Percentiles rank a stretch among this genome's conserved stretches.
Conservation (phyloP, 2,329 filamentous ascomycete genomes). For the Hypoxylon sp. region DNA sequence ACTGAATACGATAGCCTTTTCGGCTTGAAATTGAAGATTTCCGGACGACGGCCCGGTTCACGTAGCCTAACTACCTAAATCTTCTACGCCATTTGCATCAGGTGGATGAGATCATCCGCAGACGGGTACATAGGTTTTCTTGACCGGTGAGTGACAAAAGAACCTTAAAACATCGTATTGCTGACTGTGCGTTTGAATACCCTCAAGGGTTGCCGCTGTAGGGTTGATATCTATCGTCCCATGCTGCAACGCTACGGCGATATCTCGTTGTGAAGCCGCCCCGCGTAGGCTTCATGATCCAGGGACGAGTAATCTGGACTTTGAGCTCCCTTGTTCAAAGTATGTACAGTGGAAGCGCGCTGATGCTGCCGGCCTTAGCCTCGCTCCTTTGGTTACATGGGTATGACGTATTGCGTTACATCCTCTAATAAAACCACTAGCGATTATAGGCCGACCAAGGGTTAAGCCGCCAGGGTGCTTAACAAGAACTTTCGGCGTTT, state of each 20-base stretch:
- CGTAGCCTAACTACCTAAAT: not conserved
- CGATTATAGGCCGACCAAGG: constrained; percentile 5
- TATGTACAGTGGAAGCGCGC: not conserved
- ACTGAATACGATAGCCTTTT: not conserved
- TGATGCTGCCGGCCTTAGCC: constrained; percentile 1
- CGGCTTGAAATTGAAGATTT: not conserved
- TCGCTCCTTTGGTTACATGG: constrained; percentile 1
- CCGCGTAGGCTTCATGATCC: not conserved
- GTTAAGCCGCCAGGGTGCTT: constrained; percentile 4
- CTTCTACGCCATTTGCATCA: not conserved
- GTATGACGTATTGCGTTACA: constrained; percentile 28
- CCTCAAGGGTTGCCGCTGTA: not conserved
- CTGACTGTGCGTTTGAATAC: constrained; percentile 18
- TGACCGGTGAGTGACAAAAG: not conserved
- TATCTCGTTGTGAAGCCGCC: not conserved
- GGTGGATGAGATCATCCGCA: not conserved
- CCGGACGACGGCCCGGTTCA: not conserved
- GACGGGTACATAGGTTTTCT: not conserved
- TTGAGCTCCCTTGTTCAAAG: not conserved
- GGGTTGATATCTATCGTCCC: not conserved
- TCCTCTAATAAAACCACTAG: constrained; percentile 5
- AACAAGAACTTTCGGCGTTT: constrained; percentile 12
- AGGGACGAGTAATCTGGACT: not conserved
- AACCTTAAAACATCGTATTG: constrained; percentile 35
- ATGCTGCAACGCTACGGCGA: constrained; percentile 12